Evolutionary conservation across 2,329 filamentous ascomycete genomes (phyloP).

Genomic region (Diaporthe caulivora): DNA sequence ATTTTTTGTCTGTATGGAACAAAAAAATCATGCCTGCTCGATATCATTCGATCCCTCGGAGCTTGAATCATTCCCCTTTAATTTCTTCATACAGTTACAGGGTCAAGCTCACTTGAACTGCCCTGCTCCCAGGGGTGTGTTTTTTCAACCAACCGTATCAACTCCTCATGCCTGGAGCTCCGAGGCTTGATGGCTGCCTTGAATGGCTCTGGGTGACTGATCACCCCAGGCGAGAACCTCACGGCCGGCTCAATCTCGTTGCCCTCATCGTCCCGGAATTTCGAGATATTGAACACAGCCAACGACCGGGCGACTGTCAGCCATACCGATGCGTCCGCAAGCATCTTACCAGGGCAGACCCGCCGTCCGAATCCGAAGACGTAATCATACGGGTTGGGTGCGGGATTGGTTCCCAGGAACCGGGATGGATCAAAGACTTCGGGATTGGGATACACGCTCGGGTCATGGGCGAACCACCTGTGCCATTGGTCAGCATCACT

Average conservation of each 20-base stretch:
- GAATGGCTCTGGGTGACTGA: conserved; percentile 45
- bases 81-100: not conserved
- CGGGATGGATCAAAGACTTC: conserved; percentile 39
- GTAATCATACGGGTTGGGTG: conserved; percentile 30
- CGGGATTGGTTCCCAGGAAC: conserved; percentile 37
- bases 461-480: conserved; percentile 44
- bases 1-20: not conserved
- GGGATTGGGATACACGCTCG: conserved; percentile 34
- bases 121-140: conserved; percentile 43
- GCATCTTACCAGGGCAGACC: conserved; percentile 36
- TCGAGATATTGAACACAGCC: conserved; percentile 56
- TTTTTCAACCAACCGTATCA: conserved; percentile 44
- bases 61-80: not conserved
- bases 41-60: not conserved
- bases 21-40: not conserved
- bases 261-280: conserved; percentile 52
- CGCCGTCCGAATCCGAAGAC: conserved; percentile 41
- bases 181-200: conserved; percentile 43
- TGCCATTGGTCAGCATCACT: not conserved
- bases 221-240: conserved; percentile 40
- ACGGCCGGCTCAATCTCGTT: conserved; percentile 46
- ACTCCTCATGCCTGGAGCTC: conserved; percentile 43
- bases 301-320: conserved; percentile 51
- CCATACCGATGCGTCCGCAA: conserved; percentile 40
- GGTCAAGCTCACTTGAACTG: conserved; percentile 21